A percentile compares a stretch with the other conserved stretches of the same genome.
Conservation (phyloP, 371 early-diverging fungal species). For the Basidiobolus meristosporus region DNA sequence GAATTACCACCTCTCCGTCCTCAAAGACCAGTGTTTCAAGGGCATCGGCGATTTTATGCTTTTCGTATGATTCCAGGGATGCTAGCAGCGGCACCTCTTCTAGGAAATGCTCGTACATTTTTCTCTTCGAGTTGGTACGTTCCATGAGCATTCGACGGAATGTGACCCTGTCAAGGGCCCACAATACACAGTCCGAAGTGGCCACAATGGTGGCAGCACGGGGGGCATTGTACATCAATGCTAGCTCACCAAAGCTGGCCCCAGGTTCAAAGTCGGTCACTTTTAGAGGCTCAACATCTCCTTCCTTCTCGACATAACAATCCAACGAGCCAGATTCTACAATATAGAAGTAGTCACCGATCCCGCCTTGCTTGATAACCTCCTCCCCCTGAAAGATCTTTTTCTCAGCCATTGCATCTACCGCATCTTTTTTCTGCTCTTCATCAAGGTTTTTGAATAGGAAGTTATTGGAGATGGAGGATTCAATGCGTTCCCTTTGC, state of each 20-base stretch:
- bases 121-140: constrained; percentile 73
- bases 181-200: constrained; percentile 63
- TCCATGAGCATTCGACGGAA: constrained; percentile 90
- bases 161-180: constrained; percentile 91
- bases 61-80: constrained; percentile 75
- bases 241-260: constrained; percentile 92
- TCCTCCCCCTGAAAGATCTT: constrained; percentile 40
- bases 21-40: constrained; percentile 67
- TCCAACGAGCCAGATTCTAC: constrained; percentile 92
- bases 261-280: constrained; percentile 64
- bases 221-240: constrained; percentile 93
- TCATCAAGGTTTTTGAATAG: constrained; percentile 86
- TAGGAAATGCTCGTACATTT: constrained; percentile 84
- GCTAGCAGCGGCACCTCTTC: constrained; percentile 70
- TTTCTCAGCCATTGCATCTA: constrained; percentile 95
- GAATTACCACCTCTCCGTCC: constrained; percentile 61
- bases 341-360: constrained; percentile 94
- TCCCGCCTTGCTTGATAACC: constrained; percentile 89
- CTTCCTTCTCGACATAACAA: constrained; percentile 55
- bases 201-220: constrained; percentile 88
- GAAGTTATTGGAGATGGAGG: constrained; percentile 72
- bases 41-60: constrained; percentile 89
- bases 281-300: constrained; percentile 28
- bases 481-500: constrained; percentile 63
- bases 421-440: constrained; percentile 84